Base-by-base conservation (phyloP, 1,284 basidiomycete genomes). In the Sporisorium scitamineum region DNA sequence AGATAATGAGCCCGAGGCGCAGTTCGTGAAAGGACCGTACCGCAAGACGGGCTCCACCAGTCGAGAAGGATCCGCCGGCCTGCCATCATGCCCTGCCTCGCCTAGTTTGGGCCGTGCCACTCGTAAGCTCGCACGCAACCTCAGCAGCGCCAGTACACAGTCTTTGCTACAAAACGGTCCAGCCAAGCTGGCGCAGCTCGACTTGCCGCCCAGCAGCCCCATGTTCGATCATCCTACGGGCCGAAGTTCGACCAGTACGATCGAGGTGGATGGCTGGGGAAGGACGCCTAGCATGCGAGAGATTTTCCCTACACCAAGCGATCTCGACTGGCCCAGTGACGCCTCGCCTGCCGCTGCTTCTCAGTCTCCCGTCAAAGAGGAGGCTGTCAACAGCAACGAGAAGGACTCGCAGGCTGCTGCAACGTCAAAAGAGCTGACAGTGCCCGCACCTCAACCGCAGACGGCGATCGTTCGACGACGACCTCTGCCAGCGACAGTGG, bases 401-500 rank as follows among this genome's bases (percentile, higher is more conserved):
- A 14, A 39, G 27, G 47, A 11, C 48, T 42, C 57, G 24, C n/a
- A 8, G 20, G 18, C 26, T 5, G 14, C 16, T 47, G 11, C 45
- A 29, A 8, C 45, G 26, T 27, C 48, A 1, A 56, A 56, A 16
- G 51, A 53, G 32, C 24, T 58, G 18, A 42, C 39, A n/a, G 39
- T 42, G 39, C 39, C 34, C 20, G 16, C 26, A 6, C 2, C 32
- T 18, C 51, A 48, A 48, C 11, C 34, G 5, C 55, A 42, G 26
- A 24, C 64, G 11, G 59, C 58, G 6, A 55, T 64, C 18, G 61
- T 65, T 5, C 61, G 71, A 10, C 59, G 78, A 37, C 45, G 60
- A 16, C 82, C 82, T 1, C 56, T 82, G 29, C 81, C 82, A 10
- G 80, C 81, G 18, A 84, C 82, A 9, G 82, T 84, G 5, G 82